Conservation (phyloP, 805 yeast species). For the Yarrowia yakushimensis region DNA sequence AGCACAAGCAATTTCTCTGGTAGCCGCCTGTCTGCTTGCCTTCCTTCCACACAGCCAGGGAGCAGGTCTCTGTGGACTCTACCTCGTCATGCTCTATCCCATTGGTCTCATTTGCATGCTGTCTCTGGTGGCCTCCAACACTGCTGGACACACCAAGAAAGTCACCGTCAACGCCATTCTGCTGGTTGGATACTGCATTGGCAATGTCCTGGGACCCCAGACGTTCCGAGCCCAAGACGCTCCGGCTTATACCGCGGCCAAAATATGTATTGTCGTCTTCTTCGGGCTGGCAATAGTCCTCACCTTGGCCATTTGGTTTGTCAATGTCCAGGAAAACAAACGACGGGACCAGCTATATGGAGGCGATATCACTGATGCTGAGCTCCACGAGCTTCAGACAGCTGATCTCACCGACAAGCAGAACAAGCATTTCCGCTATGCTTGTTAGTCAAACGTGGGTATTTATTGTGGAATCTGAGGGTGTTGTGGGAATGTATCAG, state of each 20-base stretch:
- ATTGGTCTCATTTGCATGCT: slow-evolving; percentile 42
- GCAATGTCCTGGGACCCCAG: slow-evolving; percentile 72
- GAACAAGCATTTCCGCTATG: slow-evolving; percentile 52
- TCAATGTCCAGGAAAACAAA: slow-evolving; percentile 44
- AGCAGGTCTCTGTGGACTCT: slow-evolving; percentile 43
- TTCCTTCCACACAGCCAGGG: slow-evolving; percentile 40
- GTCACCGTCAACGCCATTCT: slow-evolving; percentile 55
- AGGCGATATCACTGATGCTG: slow-evolving; percentile 37
- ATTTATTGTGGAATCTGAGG: not conserved
- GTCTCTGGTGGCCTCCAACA: slow-evolving; percentile 44
- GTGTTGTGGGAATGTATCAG: no score
- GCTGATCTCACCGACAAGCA: slow-evolving; percentile 52
- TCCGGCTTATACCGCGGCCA: slow-evolving; percentile 60
- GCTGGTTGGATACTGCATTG: slow-evolving; percentile 63
- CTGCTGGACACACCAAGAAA: slow-evolving; percentile 73
- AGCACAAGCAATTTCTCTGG: slow-evolving; percentile 47
- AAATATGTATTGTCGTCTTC: slow-evolving; percentile 54
- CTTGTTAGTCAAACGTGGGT: not conserved
- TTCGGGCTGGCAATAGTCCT: slow-evolving; percentile 45
- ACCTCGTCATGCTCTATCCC: slow-evolving; percentile 39
- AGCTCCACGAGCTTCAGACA: slow-evolving; percentile 34
- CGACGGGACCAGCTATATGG: slow-evolving; percentile 42
- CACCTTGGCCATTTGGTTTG: slow-evolving; percentile 35
- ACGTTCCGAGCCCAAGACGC: slow-evolving; percentile 56
- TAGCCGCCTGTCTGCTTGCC: slow-evolving; percentile 46